phyloP scores from a whole-genome alignment of 2,329 filamentous ascomycete genomes.

The Aspergillus sergii region DNA sequence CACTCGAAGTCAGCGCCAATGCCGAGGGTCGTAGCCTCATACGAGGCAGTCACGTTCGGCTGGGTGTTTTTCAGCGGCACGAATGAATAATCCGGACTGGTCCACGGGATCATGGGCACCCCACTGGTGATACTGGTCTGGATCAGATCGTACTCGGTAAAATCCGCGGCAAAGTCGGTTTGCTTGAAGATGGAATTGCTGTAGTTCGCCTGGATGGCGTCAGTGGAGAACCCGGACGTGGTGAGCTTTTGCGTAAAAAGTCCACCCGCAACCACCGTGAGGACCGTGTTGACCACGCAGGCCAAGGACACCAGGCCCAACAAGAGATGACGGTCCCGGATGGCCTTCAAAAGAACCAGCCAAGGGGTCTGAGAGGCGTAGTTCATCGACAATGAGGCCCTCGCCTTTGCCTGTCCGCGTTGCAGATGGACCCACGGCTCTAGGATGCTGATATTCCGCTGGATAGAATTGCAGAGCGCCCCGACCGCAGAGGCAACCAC shows the following conservation, averaged over 20 bases:
- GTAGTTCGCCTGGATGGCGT: conserved; percentile 30
- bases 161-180: conserved; percentile 36
- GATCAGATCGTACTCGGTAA: conserved; percentile 39
- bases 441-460: conserved; percentile 37
- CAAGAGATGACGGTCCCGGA: conserved; percentile 30
- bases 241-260: conserved; percentile 37
- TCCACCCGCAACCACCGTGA: conserved; percentile 36
- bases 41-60: conserved; percentile 25
- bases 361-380: conserved; percentile 38
- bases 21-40: conserved; percentile 31
- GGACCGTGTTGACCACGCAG: conserved; percentile 32
- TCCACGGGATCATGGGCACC: conserved; percentile 35
- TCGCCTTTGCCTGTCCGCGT: conserved; percentile 30
- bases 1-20: conserved; percentile 33
- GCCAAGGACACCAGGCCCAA: conserved; percentile 33
- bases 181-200: conserved; percentile 31
- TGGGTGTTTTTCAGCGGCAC: conserved; percentile 28
- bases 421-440: conserved; percentile 41
- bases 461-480: conserved; percentile 36
- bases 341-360: conserved; percentile 31
- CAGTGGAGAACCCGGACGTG: conserved; percentile 27
- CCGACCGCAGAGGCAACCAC: conserved; percentile 36
- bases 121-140: conserved; percentile 39
- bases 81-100: conserved; percentile 34
- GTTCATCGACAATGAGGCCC: conserved; percentile 33